phyloP scores from a whole-genome alignment of 176 grass and related monocot genomes.

The Oryza coarctata region DNA sequence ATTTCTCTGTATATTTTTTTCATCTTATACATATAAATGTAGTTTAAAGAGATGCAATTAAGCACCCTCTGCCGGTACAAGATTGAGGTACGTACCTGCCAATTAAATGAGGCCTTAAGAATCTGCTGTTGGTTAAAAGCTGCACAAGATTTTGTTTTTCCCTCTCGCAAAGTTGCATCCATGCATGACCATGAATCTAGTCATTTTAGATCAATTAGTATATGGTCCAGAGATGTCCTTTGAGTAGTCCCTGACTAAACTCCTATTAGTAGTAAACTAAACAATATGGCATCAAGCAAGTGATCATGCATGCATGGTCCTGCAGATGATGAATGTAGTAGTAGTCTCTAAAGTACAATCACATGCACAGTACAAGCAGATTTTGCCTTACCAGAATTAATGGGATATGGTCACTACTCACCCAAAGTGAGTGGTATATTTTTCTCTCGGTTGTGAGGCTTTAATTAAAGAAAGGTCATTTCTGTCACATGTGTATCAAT shows the following conservation, averaged over 20 bases:
- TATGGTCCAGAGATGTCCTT: not conserved
- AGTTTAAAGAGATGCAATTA: not conserved
- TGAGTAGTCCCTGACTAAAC: not conserved
- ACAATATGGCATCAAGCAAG: constrained; percentile 12
- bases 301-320: not conserved
- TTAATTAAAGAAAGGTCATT: constrained; percentile 42
- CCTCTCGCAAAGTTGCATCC: constrained; percentile 9
- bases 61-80: not conserved
- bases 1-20: too few species aligned
- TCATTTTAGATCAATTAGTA: not conserved
- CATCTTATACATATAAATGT: too few species aligned
- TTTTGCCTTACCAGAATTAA: constrained; percentile 39
- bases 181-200: not conserved
- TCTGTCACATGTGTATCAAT: constrained; percentile 43
- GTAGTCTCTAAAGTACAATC: constrained; percentile 29
- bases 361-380: constrained; percentile 19
- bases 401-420: constrained; percentile 32
- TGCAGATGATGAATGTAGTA: constrained; percentile 32
- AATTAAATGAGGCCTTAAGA: not conserved
- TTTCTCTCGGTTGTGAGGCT: constrained; percentile 24
- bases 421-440: constrained; percentile 20
- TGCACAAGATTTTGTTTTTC: not conserved
- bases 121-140: not conserved
- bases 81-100: not conserved
- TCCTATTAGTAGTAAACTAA: constrained; percentile 26